Conservation (phyloP, 1,139 yeast genomes). For the Williopsis jadinii region DNA sequence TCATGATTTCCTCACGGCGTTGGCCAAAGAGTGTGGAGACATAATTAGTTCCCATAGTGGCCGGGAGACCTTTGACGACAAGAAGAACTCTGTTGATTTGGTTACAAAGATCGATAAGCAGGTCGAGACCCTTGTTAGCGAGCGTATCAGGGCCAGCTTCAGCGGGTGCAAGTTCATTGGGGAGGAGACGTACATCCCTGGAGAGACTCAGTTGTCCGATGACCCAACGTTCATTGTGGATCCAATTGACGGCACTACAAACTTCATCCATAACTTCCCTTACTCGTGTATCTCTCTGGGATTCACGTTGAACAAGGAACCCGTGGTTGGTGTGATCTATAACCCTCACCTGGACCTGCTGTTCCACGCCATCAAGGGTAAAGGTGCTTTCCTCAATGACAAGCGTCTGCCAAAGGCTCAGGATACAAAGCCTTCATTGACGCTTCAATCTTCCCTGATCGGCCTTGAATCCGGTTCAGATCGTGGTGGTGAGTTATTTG, state of each 20-base stretch:
- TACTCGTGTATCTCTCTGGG: constrained; percentile 55
- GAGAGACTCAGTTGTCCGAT: constrained; percentile 36
- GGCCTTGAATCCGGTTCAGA: constrained; percentile 57
- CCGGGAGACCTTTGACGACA: constrained; percentile 42
- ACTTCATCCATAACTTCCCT: constrained; percentile 54
- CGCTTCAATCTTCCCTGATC: constrained; percentile 43
- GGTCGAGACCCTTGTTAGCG: constrained; percentile 41
- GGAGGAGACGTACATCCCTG: constrained; percentile 47
- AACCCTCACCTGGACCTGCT: constrained; percentile 46
- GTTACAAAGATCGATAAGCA: constrained; percentile 52
- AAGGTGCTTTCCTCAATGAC: constrained; percentile 45
- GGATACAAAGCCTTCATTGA: constrained; percentile 27
- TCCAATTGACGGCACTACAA: constrained; percentile 58
- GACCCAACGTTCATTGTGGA: constrained; percentile 56
- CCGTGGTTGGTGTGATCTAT: constrained; percentile 53
- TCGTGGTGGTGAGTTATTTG: constrained; percentile 42
- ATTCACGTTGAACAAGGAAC: constrained; percentile 38
- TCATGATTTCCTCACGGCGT: constrained; percentile 34
- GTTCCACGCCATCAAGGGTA: constrained; percentile 43
- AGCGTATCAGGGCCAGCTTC: constrained; percentile 28
- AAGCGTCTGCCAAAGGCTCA: constrained; percentile 22
- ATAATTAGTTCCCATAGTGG: constrained; percentile 40
- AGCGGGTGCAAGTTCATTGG: constrained; percentile 49
- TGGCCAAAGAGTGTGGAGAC: constrained; percentile 41
- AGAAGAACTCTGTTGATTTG: constrained; percentile 49